Evolutionary conservation across 2,329 filamentous ascomycete genomes (phyloP), one percentile per base, ranked within the genome.

Genomic region (Aspergillus arachidicola): DNA sequence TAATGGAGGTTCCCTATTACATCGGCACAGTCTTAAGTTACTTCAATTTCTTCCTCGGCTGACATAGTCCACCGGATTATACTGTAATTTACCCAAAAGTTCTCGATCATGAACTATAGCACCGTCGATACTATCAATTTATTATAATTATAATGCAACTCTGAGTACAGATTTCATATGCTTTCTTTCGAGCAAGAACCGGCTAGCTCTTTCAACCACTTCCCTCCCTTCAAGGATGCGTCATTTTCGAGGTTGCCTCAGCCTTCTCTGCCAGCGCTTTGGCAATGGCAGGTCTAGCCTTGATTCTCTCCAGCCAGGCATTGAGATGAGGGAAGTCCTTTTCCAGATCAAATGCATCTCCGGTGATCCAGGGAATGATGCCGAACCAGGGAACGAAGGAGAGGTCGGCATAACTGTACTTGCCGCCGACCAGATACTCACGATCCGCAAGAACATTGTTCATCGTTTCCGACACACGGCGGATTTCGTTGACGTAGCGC

Each of bases 401-500:
- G 12, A 80, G 67, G 64, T 83, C 81, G 6, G 73, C 80, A 70
- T 78, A 82, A 6, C 76, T 79, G 61, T 70, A 71, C 63, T 79
- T 82, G 48, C 78, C 76, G 21, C 81, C 81, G 0, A 82, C 78
- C 16, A 84, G 71, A 62, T 75, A 83, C 34, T 76, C 64, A 14
- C 71, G 73, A 61, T 71, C 71, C 59, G 73, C 66, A 16, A 83
- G 70, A 34, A 74, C 72, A 4, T 65, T 62, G 43, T 85, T 78
- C 14, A 85, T 70, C 6, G 85, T 82, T 19, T 75, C 75, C 6
- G 76, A 71, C 16, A 85, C 75, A 51, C 83, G 81, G 32, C 75
- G 72, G 58, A 81, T 72, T 66, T 85, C 82, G 30, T 77, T 76
- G 21, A 69, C 59, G 68, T 84, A 85, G 21, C 82, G 78, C 6